Base-by-base conservation (phyloP, 208 protist species). In the Strigomonas galati region DNA sequence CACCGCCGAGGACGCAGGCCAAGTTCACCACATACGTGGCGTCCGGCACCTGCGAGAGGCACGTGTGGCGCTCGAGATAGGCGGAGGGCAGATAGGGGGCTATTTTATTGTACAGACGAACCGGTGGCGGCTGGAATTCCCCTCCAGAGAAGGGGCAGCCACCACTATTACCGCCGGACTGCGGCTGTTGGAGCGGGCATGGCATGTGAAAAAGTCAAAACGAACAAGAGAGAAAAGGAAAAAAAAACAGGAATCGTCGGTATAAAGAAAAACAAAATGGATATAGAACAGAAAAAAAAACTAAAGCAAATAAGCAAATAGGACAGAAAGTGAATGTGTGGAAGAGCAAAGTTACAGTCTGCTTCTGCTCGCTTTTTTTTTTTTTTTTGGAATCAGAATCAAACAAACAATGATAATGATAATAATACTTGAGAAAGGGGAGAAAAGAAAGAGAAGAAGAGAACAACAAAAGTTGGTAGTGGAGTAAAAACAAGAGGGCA, bases 401-500 rank as follows among this genome's bases (percentile, higher is more conserved):
- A 46, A 46, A 19, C 1, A 46, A 46, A 52, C n/a, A n/a, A n/a
- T n/a, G n/a, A n/a, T n/a, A 44, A 43, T 54, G 15, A 23, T 27
- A 65, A 23, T 1, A 26, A 31, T 9, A 35, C 12, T 19, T 1
- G n/a, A 65, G 23, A 44, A n/a, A 55, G 31, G 59, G 51, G 21
- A n/a, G 1, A 26, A 48, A 59, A 15, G 10, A 23, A 51, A 30
- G 28, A 17, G 7, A 56, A 62, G 61, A n/a, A 57, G 48, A 60
- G 54, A 63, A 37, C 7, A 46, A 2, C 17, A 17, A 44, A 23
- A 21, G 49, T 12, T 23, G 19, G 30, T 24, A 12, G 24, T 23
- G 21, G 31, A 32, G 57, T 6, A 63, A 12, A 46, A 32, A 17
- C 40, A 35, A n/a, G n/a, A n/a, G n/a, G n/a, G n/a, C n/a, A n/a